Evolutionary conservation across 768 basidiomycete species (phyloP).

Genomic region (Sporobolomyces phaffii): DNA sequence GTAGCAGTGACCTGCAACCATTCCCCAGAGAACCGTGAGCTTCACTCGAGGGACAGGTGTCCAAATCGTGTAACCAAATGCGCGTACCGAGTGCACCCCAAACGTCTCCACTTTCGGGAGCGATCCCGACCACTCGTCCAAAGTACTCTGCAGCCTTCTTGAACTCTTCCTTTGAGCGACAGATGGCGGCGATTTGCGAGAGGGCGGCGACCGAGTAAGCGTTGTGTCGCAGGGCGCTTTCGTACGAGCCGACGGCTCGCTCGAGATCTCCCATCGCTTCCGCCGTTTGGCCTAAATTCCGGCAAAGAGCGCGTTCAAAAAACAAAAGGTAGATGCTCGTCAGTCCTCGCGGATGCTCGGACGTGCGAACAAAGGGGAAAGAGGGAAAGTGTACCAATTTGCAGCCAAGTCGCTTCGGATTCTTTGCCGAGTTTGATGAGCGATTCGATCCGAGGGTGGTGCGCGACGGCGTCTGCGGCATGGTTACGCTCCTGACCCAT

Average conservation of each 20-base stretch:
- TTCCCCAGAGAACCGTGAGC: too few relatives aligned
- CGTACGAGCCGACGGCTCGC: constrained; percentile 85
- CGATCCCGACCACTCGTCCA: constrained; percentile 78
- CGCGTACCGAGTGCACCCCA: constrained; percentile 96
- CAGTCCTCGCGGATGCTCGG: too few relatives aligned
- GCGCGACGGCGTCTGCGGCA: constrained; percentile 36
- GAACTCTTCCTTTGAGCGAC: constrained; percentile 95
- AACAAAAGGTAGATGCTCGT: too few relatives aligned
- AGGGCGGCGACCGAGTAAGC: constrained; percentile 82
- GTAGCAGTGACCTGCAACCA: constrained; percentile 94
- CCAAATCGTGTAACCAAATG: too few relatives aligned
- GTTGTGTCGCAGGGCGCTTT: constrained; percentile 91
- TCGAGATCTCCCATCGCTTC: constrained; percentile 94
- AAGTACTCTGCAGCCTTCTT: constrained; percentile 97
- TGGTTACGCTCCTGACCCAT: constrained; percentile 39
- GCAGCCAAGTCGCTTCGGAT: constrained; percentile 40
- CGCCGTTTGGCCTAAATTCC: constrained; percentile 88
- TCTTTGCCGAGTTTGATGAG: constrained; percentile 40
- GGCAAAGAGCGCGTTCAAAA: too few relatives aligned
- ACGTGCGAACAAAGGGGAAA: too few relatives aligned
- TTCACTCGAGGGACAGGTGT: too few relatives aligned
- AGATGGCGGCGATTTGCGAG: constrained; percentile 90
- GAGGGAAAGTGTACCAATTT: constrained; percentile 31
- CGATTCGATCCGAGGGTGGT: constrained; percentile 36
- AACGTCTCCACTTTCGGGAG: constrained; percentile 96